A percentile compares a stretch with the other conserved stretches of the same genome.
These are phyloP conservation scores for Suillus brevipes DNA, from an alignment of 768 basidiomycete species.

Conservation along the genomic window DNA sequence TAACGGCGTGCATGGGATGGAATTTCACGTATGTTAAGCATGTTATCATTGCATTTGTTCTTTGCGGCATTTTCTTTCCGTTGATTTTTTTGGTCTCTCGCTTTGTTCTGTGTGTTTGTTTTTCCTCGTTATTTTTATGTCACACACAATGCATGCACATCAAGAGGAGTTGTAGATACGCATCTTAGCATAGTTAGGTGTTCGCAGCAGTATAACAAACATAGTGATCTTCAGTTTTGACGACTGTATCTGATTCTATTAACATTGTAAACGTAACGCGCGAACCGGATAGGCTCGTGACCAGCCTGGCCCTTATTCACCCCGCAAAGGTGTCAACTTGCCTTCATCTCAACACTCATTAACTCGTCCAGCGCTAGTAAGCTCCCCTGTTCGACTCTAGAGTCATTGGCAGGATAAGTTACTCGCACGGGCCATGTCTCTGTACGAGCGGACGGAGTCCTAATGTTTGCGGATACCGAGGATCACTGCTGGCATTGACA, in stretches of 20 bases:
- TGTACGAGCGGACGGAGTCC: no score
- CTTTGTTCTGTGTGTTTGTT: neutral
- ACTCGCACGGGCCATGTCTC: no score
- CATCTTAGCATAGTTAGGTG: neutral
- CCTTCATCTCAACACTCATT: no score
- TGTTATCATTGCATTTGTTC: conserved; percentile 8
- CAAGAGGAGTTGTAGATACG: neutral
- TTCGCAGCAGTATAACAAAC: neutral
- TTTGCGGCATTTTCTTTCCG: conserved; percentile 1
- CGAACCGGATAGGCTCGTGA: no score
- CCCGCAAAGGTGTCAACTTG: no score
- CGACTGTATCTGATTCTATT: neutral
- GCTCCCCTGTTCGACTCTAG: no score
- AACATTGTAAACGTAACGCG: neutral
- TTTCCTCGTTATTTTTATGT: neutral
- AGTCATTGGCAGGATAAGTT: no score
- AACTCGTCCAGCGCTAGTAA: no score
- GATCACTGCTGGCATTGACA: no score
- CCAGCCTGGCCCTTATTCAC: no score
- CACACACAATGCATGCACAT: conserved; percentile 4
- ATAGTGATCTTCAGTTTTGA: neutral
- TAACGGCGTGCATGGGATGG: neutral
- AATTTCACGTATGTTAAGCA: conserved; percentile 5
- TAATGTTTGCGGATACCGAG: no score
- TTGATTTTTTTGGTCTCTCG: neutral